These are phyloP conservation scores for Aspergillus sp. DNA, from an alignment of 2,329 filamentous ascomycete genomes.

Conservation along the genomic window DNA sequence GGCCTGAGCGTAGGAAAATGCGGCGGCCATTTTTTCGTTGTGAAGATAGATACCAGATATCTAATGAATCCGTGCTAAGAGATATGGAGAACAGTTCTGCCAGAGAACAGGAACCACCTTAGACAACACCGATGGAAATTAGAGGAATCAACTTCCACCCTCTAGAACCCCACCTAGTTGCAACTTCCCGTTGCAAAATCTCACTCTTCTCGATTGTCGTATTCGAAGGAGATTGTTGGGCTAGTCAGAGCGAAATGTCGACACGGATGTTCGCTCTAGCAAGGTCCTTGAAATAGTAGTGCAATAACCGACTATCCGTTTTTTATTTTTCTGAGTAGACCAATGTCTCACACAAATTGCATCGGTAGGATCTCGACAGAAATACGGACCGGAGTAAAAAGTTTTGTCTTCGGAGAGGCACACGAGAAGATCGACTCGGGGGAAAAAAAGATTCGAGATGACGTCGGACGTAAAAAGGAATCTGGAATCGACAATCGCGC, in stretches of 20 bases:
- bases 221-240: slow-evolving; percentile 6
- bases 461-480: background rate
- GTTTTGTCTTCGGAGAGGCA: slow-evolving; percentile 13
- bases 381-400: slow-evolving; percentile 12
- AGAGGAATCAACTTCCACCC: slow-evolving; percentile 26
- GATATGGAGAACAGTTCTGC: slow-evolving; percentile 22
- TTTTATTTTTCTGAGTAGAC: slow-evolving; percentile 2
- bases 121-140: slow-evolving; percentile 24
- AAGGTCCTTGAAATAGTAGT: slow-evolving; percentile 1
- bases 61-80: slow-evolving; percentile 21
- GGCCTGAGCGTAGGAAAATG: slow-evolving; percentile 94
- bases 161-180: slow-evolving; percentile 31
- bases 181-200: slow-evolving; percentile 25
- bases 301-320: slow-evolving; percentile 5
- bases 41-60: slow-evolving; percentile 8
- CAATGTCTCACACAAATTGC: slow-evolving; percentile 27
- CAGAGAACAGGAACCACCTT: slow-evolving; percentile 25
- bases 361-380: slow-evolving; percentile 19
- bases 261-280: slow-evolving; percentile 6
- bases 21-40: slow-evolving; percentile 43
- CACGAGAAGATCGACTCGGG: slow-evolving; percentile 2
- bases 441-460: background rate
- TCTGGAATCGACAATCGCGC: background rate
- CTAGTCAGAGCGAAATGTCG: slow-evolving; percentile 7
- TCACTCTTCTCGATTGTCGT: slow-evolving; percentile 18